Conservation (phyloP, 768 basidiomycete genomes). For the Asterophora lycoperdoides region DNA sequence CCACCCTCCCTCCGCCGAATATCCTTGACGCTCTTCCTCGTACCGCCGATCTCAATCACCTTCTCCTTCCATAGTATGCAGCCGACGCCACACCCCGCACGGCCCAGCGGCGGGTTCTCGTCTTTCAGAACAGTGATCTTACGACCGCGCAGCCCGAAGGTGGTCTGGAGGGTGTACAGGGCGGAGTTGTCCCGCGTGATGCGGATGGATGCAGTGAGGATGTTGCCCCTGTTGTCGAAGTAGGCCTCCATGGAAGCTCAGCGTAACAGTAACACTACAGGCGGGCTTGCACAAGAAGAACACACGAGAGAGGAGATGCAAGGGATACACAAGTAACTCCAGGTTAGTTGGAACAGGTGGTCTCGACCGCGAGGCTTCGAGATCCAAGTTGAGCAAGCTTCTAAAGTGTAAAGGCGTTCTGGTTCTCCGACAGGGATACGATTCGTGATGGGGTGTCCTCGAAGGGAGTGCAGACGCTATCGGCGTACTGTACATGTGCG, state of each 20-base stretch:
- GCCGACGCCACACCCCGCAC: slow-evolving; percentile 33
- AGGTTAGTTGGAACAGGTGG: too few species aligned
- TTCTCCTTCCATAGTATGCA: slow-evolving; percentile 50
- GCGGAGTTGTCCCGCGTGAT: slow-evolving; percentile 40
- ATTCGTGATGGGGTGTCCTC: too few species aligned
- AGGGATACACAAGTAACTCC: too few species aligned
- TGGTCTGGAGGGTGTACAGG: slow-evolving; percentile 41
- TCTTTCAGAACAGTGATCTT: slow-evolving; percentile 44
- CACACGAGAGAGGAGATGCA: too few species aligned
- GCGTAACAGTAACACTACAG: too few species aligned
- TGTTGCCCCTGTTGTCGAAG: slow-evolving; percentile 48
- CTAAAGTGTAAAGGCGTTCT: too few species aligned
- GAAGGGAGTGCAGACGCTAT: too few species aligned
- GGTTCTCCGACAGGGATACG: too few species aligned
- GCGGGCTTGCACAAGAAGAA: too few species aligned
- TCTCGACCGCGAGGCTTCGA: too few species aligned
- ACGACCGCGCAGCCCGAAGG: slow-evolving; percentile 39
- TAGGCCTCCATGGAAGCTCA: slow-evolving; percentile 40
- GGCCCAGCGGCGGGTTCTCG: slow-evolving; percentile 38
- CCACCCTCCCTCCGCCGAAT: slow-evolving; percentile 36
- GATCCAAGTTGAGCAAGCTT: too few species aligned
- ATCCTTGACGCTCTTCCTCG: slow-evolving; percentile 35
- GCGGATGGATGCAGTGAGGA: slow-evolving; percentile 41
- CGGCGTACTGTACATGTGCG: too few species aligned
- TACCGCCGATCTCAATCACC: slow-evolving; percentile 41